Conservation (phyloP, 1,284 basidiomycete genomes). For the Ustilago tritici region DNA sequence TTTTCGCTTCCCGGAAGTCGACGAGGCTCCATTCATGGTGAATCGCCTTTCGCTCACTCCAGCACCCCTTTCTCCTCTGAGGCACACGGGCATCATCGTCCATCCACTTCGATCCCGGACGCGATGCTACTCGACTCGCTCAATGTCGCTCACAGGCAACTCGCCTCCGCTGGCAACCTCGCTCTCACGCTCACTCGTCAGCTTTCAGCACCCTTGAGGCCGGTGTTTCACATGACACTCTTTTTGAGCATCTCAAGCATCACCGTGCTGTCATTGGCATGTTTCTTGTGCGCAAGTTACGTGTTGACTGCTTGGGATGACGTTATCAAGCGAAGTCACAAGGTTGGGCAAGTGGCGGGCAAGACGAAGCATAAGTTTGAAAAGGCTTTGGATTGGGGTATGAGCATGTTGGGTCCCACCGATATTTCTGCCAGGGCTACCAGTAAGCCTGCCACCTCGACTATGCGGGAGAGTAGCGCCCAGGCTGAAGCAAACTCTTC, state of each 20-base stretch:
- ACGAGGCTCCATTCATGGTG: conserved; percentile 48
- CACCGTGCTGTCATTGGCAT: conserved; percentile 52
- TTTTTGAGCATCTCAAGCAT: conserved; percentile 60
- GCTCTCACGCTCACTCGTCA: conserved; percentile 59
- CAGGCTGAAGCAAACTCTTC: neutral
- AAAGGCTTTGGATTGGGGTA: conserved; percentile 47
- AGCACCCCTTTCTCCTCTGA: neutral
- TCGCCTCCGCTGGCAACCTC: conserved; percentile 53
- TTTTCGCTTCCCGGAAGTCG: conserved; percentile 51
- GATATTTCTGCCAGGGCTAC: neutral
- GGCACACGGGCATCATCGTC: conserved; percentile 14
- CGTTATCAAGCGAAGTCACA: conserved; percentile 35
- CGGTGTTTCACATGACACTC: conserved; percentile 57
- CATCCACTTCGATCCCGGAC: conserved; percentile 35
- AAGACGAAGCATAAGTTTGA: conserved; percentile 39
- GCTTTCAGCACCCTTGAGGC: conserved; percentile 54
- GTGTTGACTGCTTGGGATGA: conserved; percentile 62
- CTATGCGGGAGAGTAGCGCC: neutral
- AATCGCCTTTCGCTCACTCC: conserved; percentile 10
- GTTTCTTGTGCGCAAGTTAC: conserved; percentile 57
- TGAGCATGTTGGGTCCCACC: conserved; percentile 39
- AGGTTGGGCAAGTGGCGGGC: conserved; percentile 43
- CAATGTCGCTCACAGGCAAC: conserved; percentile 58
- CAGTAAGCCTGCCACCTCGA: neutral
- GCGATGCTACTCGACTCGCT: conserved; percentile 51